Evolutionary conservation across 139 green algal species (phyloP), one percentile per base, ranked within the genome.

Genomic region (Protoeuglena noctilucae): DNA sequence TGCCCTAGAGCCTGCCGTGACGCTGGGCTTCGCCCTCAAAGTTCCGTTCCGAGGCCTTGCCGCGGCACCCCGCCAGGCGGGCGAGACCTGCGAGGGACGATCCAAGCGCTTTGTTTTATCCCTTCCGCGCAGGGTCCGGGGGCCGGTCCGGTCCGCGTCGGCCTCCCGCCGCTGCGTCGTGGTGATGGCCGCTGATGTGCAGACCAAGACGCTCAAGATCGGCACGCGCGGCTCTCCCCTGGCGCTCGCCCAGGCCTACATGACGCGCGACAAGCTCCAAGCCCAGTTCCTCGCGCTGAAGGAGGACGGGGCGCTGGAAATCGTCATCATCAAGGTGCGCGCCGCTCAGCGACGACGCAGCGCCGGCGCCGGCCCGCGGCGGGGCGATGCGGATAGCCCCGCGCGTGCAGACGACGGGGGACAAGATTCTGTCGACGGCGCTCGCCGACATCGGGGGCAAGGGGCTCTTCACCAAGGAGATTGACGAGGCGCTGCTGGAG

Each of bases 301-400:
- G 0, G 82, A 95, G 57, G 88, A 97, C 18, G 89, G 84, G 25
- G 87, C 84, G n/a, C 56, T 99, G 40, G 91, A 99, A 65, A 97
- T 99, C 46, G 65, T 78, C 21, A 94, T 98, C 79, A 98, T 98
- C 73, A 98, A 97, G n/a, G n/a, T n/a, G n/a, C n/a, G n/a, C n/a
- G n/a, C n/a, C 56, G n/a, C n/a, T n/a, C n/a, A n/a, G n/a, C n/a
- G n/a, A n/a, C n/a, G n/a, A n/a, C n/a, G n/a, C n/a, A n/a, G n/a
- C n/a, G n/a, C n/a, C n/a, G n/a, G n/a, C n/a, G n/a, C n/a, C n/a
- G n/a, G n/a, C n/a, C n/a, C n/a, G n/a, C n/a, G n/a, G n/a, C n/a
- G n/a, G n/a, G n/a, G n/a, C n/a, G n/a, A n/a, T n/a, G n/a, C n/a
- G n/a, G n/a, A n/a, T n/a, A n/a, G n/a, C n/a, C n/a, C n/a, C n/a